Evolutionary conservation across 148 eudicot species (phyloP), one percentile per base, ranked within the genome.

Genomic region (Gaultheria prostrata): DNA sequence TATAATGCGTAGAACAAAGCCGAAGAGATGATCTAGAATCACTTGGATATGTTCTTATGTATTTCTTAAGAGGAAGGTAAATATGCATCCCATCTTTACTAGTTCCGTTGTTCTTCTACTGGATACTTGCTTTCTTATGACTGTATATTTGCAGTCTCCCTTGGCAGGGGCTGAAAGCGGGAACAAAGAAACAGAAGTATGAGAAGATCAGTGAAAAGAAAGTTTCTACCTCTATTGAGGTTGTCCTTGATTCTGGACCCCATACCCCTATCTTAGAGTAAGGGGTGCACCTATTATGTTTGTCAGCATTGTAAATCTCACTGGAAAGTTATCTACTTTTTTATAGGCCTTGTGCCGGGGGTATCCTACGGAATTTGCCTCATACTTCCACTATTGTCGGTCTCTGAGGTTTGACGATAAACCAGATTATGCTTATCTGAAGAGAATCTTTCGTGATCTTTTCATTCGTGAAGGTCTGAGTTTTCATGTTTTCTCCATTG

Each of bases 141-240:
- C 18, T 82, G 24, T 82, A 28, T 84, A 28, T 88, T 71, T 86
- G 81, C 86, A 94, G 98, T 89, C 98, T 94, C 83, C 98, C 98
- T 1, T 94, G 98, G 98, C 98, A 94, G 89, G 98, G 98, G 77
- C 90, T 94, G 83, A 94, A 92, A 90, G 98, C 95, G 18, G 98
- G 98, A 79, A 94, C 85, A 65, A 94, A 94, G 91, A 94, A 93
- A 85, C 98, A 94, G 57, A 94, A 94, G 88, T 94, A 94, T 81
- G 98, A 94, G 75, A 93, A 89, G 85, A 94, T 94, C 79, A 93
- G 98, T 87, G 98, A 94, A 89, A 94, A 93, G 88, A 94, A 94
- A 86, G 98, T 94, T 76, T 89, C 93, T 49, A 94, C 98, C 6
- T 89, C 98, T 61, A 93, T 94, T 80, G 98, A 94, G 94, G 98